These are phyloP conservation scores for Lyophyllum atratum DNA, from an alignment of 768 basidiomycete genomes.

Conservation along the genomic window DNA sequence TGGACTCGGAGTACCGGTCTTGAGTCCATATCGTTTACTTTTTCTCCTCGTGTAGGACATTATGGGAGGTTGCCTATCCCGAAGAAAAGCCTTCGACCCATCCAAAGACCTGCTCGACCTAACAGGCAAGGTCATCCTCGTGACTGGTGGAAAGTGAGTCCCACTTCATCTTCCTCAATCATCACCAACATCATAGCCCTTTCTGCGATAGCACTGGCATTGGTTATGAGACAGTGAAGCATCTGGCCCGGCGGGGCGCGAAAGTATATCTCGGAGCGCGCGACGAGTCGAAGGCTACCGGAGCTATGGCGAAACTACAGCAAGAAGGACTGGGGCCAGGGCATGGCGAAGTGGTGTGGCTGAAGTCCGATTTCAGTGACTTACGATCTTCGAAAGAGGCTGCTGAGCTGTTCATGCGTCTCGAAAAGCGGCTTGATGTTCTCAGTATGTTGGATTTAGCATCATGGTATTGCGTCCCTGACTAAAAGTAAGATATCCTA, in stretches of 20 bases:
- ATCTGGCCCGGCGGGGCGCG: constrained; percentile 48
- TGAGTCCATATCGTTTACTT: no score
- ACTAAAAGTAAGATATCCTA: not conserved
- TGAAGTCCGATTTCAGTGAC: constrained; percentile 39
- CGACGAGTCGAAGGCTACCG: constrained; percentile 30
- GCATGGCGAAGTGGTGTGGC: constrained; percentile 32
- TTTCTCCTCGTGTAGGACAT: no score
- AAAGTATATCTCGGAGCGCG: constrained; percentile 55
- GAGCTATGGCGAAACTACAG: constrained; percentile 24
- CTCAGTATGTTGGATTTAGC: constrained; percentile 10
- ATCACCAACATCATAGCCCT: not conserved
- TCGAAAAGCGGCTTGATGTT: constrained; percentile 24
- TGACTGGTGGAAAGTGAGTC: constrained; percentile 18
- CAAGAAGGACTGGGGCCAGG: constrained; percentile 30
- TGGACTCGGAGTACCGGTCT: no score
- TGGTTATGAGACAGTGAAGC: constrained; percentile 46
- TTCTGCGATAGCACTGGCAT: constrained; percentile 39
- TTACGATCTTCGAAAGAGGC: constrained; percentile 32
- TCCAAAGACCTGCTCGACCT: constrained; percentile 18
- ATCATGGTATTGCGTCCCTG: not conserved
- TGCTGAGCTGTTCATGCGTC: constrained; percentile 31
- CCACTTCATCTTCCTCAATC: not conserved
- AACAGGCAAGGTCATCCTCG: constrained; percentile 15
- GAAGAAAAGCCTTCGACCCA: constrained; percentile 13
- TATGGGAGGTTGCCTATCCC: constrained; percentile 13